These are phyloP conservation scores for Helotiales sp. DNA, from an alignment of 2,329 filamentous ascomycete species.

Conservation along the genomic window DNA sequence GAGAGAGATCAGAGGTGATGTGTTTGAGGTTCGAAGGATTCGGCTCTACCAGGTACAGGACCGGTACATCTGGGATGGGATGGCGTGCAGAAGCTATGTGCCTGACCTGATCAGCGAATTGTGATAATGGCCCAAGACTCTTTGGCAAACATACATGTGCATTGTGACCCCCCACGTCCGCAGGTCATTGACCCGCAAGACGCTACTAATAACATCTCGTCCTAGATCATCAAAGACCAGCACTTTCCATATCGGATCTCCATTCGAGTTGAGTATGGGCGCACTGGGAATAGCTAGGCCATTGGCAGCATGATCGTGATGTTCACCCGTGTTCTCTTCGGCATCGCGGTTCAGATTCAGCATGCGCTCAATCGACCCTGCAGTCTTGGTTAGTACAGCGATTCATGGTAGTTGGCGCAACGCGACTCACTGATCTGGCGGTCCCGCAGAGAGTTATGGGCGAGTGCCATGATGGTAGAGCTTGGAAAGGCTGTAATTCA, in stretches of 20 bases:
- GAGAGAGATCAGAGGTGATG: conserved; percentile 83
- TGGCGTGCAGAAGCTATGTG: conserved; percentile 81
- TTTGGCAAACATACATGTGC: conserved; percentile 66
- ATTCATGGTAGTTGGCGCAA: conserved; percentile 16
- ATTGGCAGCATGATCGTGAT: conserved; percentile 62
- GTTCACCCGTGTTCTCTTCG: conserved; percentile 52
- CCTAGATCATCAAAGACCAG: conserved; percentile 91
- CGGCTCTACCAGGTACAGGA: conserved; percentile 94
- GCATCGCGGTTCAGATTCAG: conserved; percentile 85
- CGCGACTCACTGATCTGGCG: conserved; percentile 65
- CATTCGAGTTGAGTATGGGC: conserved; percentile 82
- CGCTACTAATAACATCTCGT: conserved; percentile 94
- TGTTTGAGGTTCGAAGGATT: conserved; percentile 75
- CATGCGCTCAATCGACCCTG: conserved; percentile 91
- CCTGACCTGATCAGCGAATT: conserved; percentile 46
- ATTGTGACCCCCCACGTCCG: conserved; percentile 94
- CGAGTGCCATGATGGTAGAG: conserved; percentile 50
- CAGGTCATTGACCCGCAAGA: conserved; percentile 90
- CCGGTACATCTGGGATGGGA: conserved; percentile 93
- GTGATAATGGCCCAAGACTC: not conserved
- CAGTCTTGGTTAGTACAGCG: conserved; percentile 5
- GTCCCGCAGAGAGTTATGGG: conserved; percentile 63
- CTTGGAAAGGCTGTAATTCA: conserved; percentile 33
- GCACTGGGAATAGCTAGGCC: conserved; percentile 67
- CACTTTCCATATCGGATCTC: conserved; percentile 96